These are phyloP conservation scores for Hyaloscypha variabilis DNA, from an alignment of 495 filamentous ascomycete species.

Conservation along the genomic window DNA sequence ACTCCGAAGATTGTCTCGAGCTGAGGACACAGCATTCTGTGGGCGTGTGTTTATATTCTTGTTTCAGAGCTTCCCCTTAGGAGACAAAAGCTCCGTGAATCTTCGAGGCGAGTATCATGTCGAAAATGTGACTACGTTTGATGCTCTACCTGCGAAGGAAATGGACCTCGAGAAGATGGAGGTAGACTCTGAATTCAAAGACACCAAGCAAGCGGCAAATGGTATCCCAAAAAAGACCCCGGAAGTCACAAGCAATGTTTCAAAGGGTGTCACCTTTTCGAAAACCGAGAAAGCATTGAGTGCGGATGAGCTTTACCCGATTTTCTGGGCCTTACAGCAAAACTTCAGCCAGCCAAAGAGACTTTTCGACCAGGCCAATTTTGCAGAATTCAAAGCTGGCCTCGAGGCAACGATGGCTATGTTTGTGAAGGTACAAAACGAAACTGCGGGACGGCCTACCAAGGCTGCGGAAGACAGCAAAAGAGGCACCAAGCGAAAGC, in stretches of 20 bases:
- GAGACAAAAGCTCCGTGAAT: slow-evolving; percentile 96
- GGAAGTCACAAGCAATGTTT: slow-evolving; percentile 40
- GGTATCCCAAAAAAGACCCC: slow-evolving; percentile 38
- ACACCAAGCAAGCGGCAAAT: slow-evolving; percentile 17
- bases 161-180: slow-evolving; percentile 66
- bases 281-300: slow-evolving; percentile 54
- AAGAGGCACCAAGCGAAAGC: slow-evolving; percentile 73
- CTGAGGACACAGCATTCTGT: slow-evolving; percentile 96
- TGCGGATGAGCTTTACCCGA: slow-evolving; percentile 77
- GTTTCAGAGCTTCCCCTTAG: slow-evolving; percentile 94
- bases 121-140: slow-evolving; percentile 91
- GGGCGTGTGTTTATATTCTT: slow-evolving; percentile 96
- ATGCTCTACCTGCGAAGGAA: slow-evolving; percentile 54
- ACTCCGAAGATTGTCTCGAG: slow-evolving; percentile 83
- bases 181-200: slow-evolving; percentile 39
- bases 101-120: slow-evolving; percentile 93
- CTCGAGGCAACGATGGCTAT: slow-evolving; percentile 77
- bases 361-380: slow-evolving; percentile 70
- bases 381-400: slow-evolving; percentile 75
- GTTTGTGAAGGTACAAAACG: slow-evolving; percentile 79
- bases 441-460: slow-evolving; percentile 48
- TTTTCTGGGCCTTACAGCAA: slow-evolving; percentile 92
- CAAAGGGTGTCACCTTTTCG: slow-evolving; percentile 56
- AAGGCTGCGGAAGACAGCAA: slow-evolving; percentile 62
- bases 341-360: slow-evolving; percentile 88